Percentiles rank a stretch among this genome's conserved stretches.
These are phyloP conservation scores for Phoenix dactylifera DNA, from an alignment of 176 grass and related monocot species.

Conservation along the genomic window DNA sequence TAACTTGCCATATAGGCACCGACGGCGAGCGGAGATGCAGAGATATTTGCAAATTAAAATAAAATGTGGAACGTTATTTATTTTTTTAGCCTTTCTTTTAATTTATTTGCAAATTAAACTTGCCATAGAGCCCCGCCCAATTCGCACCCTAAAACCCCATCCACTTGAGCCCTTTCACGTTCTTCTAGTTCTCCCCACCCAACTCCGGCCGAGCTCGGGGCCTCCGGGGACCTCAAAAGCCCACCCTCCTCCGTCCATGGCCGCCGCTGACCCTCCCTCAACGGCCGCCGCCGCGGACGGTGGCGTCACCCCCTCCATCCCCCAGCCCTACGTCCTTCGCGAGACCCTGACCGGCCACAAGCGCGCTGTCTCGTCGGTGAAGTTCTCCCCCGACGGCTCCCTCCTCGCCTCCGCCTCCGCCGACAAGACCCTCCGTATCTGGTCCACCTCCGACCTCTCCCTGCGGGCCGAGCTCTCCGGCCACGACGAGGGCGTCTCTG, in stretches of 20 bases:
- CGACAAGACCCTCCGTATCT: constrained; percentile 73
- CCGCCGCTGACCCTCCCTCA: constrained; percentile 13
- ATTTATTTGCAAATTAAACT: no score
- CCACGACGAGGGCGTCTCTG: constrained; percentile 56
- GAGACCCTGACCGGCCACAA: constrained; percentile 51
- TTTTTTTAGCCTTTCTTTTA: no score
- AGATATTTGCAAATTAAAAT: no score
- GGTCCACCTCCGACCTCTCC: constrained; percentile 37
- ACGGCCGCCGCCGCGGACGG: not conserved
- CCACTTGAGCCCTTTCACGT: no score
- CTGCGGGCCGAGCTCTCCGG: constrained; percentile 49
- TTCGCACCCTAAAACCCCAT: no score
- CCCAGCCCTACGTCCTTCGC: constrained; percentile 48
- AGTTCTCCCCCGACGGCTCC: constrained; percentile 81
- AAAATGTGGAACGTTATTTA: no score
- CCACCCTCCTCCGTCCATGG: constrained; percentile 13
- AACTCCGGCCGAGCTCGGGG: no score
- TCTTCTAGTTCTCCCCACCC: no score
- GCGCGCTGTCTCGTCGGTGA: constrained; percentile 57
- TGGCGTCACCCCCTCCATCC: not conserved
- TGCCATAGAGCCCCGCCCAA: no score
- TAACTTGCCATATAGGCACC: no score
- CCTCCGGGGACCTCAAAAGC: no score
- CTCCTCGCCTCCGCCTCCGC: constrained; percentile 75
- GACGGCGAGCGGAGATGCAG: no score